phyloP scores from a whole-genome alignment of 257 asterid species.

The Solanum etuberosum region DNA sequence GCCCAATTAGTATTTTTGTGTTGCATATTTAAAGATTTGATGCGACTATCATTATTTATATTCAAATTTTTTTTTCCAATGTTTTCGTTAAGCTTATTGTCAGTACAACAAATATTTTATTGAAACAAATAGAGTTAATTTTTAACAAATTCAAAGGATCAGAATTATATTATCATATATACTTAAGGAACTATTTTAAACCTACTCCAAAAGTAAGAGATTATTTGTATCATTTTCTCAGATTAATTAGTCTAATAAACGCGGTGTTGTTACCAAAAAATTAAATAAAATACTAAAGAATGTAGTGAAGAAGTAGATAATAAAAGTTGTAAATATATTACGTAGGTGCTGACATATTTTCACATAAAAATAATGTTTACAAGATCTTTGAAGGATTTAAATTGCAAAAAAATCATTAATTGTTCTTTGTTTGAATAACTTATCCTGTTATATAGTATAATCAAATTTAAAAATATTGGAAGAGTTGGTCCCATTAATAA shows the following conservation, averaged over 20 bases:
- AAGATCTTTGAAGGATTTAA: background rate
- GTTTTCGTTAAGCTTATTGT: background rate
- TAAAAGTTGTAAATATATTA: background rate
- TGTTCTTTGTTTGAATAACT: background rate
- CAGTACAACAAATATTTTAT: too few relatives aligned
- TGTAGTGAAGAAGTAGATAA: background rate
- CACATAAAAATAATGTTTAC: background rate
- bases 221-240: too few relatives aligned
- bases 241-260: background rate
- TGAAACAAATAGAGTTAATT: background rate
- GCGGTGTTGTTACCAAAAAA: background rate
- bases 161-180: too few relatives aligned
- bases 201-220: background rate
- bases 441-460: background rate
- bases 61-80: too few relatives aligned
- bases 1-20: background rate
- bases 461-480: background rate
- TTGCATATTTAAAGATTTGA: background rate
- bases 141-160: background rate
- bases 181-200: too few relatives aligned
- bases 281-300: background rate
- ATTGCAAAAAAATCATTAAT: background rate
- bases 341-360: background rate
- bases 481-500: background rate
- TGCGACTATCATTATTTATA: background rate